Evolutionary conservation across 306 rosid genomes (phyloP).

Genomic region (Acacia crassicarpa): DNA sequence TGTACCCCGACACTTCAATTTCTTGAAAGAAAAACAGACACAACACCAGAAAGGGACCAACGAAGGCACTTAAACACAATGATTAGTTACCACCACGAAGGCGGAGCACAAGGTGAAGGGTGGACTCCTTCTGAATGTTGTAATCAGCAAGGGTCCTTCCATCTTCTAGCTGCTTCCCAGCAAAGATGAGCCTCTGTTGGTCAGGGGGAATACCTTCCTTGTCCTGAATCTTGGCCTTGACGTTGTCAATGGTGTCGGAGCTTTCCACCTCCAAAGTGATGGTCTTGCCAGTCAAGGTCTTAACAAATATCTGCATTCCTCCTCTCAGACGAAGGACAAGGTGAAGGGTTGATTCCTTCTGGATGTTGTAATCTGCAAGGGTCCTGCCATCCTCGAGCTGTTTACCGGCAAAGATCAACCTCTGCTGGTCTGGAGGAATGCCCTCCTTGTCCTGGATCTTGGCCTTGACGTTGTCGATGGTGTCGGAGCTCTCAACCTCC

Average conservation of each 20-base stretch:
- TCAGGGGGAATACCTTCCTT: constrained; percentile 43
- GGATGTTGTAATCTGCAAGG: constrained; percentile 67
- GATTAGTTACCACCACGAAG: constrained; percentile 52
- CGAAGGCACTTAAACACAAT: background rate
- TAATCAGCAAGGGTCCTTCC: constrained; percentile 48
- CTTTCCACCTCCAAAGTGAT: constrained; percentile 51
- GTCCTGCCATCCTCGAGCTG: constrained; percentile 67
- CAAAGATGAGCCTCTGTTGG: constrained; percentile 47
- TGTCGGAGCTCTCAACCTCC: constrained; percentile 69
- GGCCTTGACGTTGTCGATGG: constrained; percentile 65
- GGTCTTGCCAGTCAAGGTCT: constrained; percentile 48
- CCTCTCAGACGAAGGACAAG: constrained; percentile 68
- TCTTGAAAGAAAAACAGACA: background rate
- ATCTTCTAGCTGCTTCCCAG: constrained; percentile 52
- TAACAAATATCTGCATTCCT: constrained; percentile 55
- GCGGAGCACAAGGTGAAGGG: constrained; percentile 57
- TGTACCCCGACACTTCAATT: constrained; percentile 22
- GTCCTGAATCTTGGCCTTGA: constrained; percentile 41
- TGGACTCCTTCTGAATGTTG: constrained; percentile 44
- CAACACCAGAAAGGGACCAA: background rate
- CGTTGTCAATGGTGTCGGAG: constrained; percentile 42
- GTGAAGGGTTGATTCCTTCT: constrained; percentile 71
- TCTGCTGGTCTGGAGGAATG: constrained; percentile 70
- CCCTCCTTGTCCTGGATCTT: constrained; percentile 74
- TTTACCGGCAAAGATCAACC: constrained; percentile 66